Evolutionary conservation across 1,284 basidiomycete species (phyloP), one percentile per base, ranked within the genome.

Genomic region (Pseudozyma sp.): DNA sequence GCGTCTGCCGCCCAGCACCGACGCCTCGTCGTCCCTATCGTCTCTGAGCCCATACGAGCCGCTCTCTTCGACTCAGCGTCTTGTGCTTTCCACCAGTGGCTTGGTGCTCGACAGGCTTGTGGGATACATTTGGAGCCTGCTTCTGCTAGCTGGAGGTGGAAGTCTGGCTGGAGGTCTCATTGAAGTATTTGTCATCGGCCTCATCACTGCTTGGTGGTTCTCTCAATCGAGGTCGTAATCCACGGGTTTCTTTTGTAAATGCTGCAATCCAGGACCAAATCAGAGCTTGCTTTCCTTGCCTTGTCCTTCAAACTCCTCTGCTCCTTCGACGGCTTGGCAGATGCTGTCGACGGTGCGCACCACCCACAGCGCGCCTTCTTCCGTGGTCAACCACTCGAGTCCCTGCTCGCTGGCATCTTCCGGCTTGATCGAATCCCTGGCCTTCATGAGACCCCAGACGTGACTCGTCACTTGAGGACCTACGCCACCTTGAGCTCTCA

Each of bases 291-390:
- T 75, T 14, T 65, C 60, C 40, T 62, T 66, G 35, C 53, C 57
- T 30, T 70, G 59, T 14, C 63, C 57, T 53, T 75, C 68, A 47
- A 60, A 64, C 29, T 75, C 75, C 54, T 81, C 75, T 9, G 75
- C 59, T 34, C 79, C 79, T 46, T 81, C 79, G 42, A 81, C 54
- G 17, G 71, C 75, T 19, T 73, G 48, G 62, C 77, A 77, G 33
- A 81, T 67, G 31, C 72, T 60, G 86, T 98, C 96, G 40, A 96
- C 90, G 50, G 90, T 91, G 81, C 91, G 89, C 72, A 98, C 86
- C 42, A 96, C 91, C 96, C 96, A 99, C 85, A 91, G 90, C 31
- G 92, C 90, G 35, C 96, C 96, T 84, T 94, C 92, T 83, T 97
- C 94, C 53, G 89, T 92, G 29, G 91, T 88, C 37, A 99, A 88